A percentile compares a stretch with the other conserved stretches of the same genome.
Conservation (phyloP, 2,329 filamentous ascomycete genomes). For the Aaosphaeria arxii region DNA sequence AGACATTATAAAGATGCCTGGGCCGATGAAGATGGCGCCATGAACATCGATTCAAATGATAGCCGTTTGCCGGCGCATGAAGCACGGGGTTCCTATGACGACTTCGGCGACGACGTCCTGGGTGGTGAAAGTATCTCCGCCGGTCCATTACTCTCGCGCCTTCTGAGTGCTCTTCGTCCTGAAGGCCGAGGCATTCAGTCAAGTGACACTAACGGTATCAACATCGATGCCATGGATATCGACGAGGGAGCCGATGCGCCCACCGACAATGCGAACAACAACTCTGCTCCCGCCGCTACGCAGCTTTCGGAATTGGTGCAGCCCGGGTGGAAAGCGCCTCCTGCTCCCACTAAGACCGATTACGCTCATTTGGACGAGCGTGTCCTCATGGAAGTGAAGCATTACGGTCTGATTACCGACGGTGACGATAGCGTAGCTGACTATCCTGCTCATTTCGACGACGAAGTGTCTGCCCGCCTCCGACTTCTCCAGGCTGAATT, state of each 20-base stretch:
- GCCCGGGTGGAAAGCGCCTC: conserved; percentile 75
- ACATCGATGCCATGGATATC: conserved; percentile 47
- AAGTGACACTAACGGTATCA: conserved; percentile 55
- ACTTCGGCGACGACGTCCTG: conserved; percentile 79
- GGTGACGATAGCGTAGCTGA: conserved; percentile 66
- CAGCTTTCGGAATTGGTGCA: conserved; percentile 74
- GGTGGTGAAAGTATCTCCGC: conserved; percentile 88
- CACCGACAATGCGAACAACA: conserved; percentile 33
- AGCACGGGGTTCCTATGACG: conserved; percentile 78
- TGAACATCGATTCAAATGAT: conserved; percentile 66
- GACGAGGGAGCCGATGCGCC: conserved; percentile 40
- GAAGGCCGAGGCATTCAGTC: conserved; percentile 62
- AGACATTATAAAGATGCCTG: conserved; percentile 86
- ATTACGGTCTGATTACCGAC: conserved; percentile 83
- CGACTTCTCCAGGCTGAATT: conserved; percentile 81
- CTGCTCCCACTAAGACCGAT: conserved; percentile 68
- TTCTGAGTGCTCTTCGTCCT: conserved; percentile 78
- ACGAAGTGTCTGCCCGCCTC: conserved; percentile 87
- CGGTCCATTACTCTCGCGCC: conserved; percentile 77
- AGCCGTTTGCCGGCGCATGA: conserved; percentile 76
- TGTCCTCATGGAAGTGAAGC: conserved; percentile 82
- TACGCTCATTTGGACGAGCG: conserved; percentile 87
- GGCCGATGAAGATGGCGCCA: conserved; percentile 87
- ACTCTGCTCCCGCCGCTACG: conserved; percentile 63
- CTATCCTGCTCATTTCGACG: conserved; percentile 87